Conservation (phyloP, 2,329 filamentous ascomycete genomes). For the Aspergillus amoenus region DNA sequence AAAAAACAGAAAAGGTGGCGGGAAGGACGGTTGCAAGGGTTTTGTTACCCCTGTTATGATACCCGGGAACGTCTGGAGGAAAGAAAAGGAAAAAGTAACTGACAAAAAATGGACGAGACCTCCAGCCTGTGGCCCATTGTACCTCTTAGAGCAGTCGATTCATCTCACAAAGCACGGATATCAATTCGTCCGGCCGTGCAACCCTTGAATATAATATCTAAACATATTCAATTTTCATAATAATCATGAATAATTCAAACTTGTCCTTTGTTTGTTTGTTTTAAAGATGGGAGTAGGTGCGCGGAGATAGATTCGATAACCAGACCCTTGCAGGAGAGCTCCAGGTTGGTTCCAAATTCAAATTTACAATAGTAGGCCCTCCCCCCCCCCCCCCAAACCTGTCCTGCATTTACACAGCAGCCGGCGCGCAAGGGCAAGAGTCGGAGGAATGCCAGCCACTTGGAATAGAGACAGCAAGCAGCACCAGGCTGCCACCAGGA, state of each 20-base stretch:
- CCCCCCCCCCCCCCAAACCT: neutral
- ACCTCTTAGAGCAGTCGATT: slow-evolving; percentile 14
- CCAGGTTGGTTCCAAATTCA: neutral
- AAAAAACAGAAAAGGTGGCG: neutral
- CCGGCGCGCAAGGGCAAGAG: neutral
- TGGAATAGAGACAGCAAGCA: neutral
- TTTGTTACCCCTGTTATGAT: slow-evolving; percentile 3
- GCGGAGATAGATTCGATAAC: neutral
- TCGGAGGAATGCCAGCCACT: neutral
- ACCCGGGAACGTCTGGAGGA: neutral
- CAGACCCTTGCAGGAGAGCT: slow-evolving; percentile 3
- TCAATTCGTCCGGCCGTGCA: slow-evolving; percentile 6
- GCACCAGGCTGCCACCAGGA: neutral
- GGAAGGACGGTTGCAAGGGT: neutral
- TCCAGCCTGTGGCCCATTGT: slow-evolving; percentile 11
- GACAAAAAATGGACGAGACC: slow-evolving; percentile 2
- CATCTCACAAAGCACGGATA: slow-evolving; percentile 13
- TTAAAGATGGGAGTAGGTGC: neutral
- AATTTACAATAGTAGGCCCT: neutral
- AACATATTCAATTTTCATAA: slow-evolving; percentile 9
- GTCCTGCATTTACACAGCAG: neutral
- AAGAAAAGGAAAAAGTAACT: neutral
- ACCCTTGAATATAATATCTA: slow-evolving; percentile 19
- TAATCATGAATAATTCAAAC: slow-evolving; percentile 1
- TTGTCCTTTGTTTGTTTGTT: neutral